Percentiles rank a stretch among this genome's conserved stretches.
phyloP scores from a whole-genome alignment of 2,329 filamentous ascomycete genomes.

The Dactylonectria macrodidyma region DNA sequence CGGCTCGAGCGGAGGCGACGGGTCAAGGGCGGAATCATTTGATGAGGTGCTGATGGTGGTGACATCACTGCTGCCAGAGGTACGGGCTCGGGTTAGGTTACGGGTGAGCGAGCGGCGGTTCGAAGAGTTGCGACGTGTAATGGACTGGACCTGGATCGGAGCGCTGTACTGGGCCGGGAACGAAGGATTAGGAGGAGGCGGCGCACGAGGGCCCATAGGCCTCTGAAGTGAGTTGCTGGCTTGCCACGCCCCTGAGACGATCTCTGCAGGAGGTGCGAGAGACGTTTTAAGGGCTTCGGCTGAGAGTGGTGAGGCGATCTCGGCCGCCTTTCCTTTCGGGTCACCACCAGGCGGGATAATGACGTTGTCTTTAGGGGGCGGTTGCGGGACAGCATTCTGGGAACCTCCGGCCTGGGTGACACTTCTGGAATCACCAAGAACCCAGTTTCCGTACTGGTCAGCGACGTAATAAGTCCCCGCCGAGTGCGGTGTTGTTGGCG shows the following conservation, averaged over 20 bases:
- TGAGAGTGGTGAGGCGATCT: slow-evolving; percentile 8
- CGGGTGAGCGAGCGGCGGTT: slow-evolving; percentile 40
- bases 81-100: slow-evolving; percentile 43
- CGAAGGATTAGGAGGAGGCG: slow-evolving; percentile 39
- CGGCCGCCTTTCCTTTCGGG: slow-evolving; percentile 14
- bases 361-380: slow-evolving; percentile 42
- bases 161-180: slow-evolving; percentile 46
- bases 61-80: slow-evolving; percentile 53
- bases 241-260: slow-evolving; percentile 46
- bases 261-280: slow-evolving; percentile 51
- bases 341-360: slow-evolving; percentile 20
- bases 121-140: slow-evolving; percentile 40
- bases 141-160: slow-evolving; percentile 44
- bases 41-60: slow-evolving; percentile 52
- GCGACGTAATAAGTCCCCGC: slow-evolving; percentile 65
- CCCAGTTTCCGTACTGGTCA: slow-evolving; percentile 69
- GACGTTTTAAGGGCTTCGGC: slow-evolving; percentile 3
- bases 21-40: slow-evolving; percentile 41
- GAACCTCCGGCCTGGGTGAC: slow-evolving; percentile 46
- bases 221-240: slow-evolving; percentile 29
- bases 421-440: slow-evolving; percentile 58
- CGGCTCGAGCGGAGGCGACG: slow-evolving; percentile 37
- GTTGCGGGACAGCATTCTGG: slow-evolving; percentile 30
- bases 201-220: slow-evolving; percentile 37
- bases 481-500: slow-evolving; percentile 61